A percentile compares a stretch with the other conserved stretches of the same genome.
phyloP scores from a whole-genome alignment of 2,329 filamentous ascomycete genomes.

The Fusarium sp. region DNA sequence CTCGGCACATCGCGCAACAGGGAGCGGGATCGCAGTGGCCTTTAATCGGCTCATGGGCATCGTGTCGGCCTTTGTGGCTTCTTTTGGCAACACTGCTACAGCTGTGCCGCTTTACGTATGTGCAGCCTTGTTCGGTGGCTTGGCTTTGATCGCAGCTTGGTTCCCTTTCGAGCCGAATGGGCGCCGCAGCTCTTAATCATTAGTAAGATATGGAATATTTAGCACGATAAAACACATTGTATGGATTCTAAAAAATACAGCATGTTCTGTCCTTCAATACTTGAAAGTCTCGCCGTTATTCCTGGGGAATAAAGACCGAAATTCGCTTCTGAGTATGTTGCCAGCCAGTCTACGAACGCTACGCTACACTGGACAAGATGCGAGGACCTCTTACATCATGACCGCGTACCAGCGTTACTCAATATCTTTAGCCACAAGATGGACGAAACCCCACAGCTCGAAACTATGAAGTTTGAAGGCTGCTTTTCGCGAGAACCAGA shows the following conservation, averaged over 20 bases:
- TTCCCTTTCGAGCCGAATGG: constrained; percentile 30
- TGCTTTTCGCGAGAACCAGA: no score
- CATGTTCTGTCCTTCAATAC: no score
- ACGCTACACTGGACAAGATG: no score
- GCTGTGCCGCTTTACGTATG: constrained; percentile 77
- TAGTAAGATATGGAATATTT: neutral
- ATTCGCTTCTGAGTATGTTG: no score
- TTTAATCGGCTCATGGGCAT: constrained; percentile 82
- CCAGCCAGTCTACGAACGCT: no score
- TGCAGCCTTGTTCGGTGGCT: constrained; percentile 71
- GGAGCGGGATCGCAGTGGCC: constrained; percentile 78
- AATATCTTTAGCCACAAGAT: no score
- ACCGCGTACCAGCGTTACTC: no score
- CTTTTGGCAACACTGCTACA: constrained; percentile 69
- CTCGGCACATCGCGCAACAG: constrained; percentile 78
- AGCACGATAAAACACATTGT: neutral
- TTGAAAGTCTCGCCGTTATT: no score
- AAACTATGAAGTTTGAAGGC: no score
- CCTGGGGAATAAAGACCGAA: no score
- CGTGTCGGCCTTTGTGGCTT: constrained; percentile 75
- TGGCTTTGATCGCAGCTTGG: constrained; percentile 46
- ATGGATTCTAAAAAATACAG: neutral
- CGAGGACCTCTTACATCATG: no score
- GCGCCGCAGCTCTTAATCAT: constrained; percentile 2
- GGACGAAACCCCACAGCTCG: no score